Base-by-base conservation (phyloP, 2,329 filamentous ascomycete genomes). In the Dactylonectria estremocensis region DNA sequence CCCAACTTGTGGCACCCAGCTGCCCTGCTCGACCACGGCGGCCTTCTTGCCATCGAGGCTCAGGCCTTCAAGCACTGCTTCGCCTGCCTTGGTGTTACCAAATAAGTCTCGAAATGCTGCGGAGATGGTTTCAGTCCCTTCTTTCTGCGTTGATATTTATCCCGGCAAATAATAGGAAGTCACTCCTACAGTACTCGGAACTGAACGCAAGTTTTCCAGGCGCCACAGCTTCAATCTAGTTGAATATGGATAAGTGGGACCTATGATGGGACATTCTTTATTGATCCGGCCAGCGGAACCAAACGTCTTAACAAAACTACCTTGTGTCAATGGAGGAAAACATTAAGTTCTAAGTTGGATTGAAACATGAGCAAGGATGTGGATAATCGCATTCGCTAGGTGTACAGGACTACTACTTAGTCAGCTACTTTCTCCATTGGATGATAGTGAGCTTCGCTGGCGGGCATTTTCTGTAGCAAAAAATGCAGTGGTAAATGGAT, bases 31-130 rank as follows among this genome's bases (percentile, higher is more conserved):
- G 80, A 82, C 69, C 75, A 77, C 35, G 79, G 79, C 43, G 80
- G 81, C 37, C 70, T 82, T 16, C 75, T 81, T n/a, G 80, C 79
- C 16, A 69, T 82, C 4, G 80, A 82, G 74, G 77, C 76, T 13
- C 66, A 74, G 43, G 73, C 78, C 18, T 81, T 82, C 72, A 79
- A 81, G 75, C 77, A 79, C 72, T 78, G 77, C 73, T 82, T 82
- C 55, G 76, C 69, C 18, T 70, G 59, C 50, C 59, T 77, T 7
- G 75, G 75, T 65, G 69, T 76, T 54, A 64, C 74, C 57, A 74
- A 75, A 59, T 76, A 89, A 72, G 14, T 48, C 28, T 54, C 35
- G n/a, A 8, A 43, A 43, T 14, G 24, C 16, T 43, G 16, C n/a
- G 40, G 48, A 33, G 16, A 45, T 45, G 28, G 49, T 33, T 50